phyloP scores from a whole-genome alignment of 169 alveolate species.

The Plasmodium gaboni region DNA sequence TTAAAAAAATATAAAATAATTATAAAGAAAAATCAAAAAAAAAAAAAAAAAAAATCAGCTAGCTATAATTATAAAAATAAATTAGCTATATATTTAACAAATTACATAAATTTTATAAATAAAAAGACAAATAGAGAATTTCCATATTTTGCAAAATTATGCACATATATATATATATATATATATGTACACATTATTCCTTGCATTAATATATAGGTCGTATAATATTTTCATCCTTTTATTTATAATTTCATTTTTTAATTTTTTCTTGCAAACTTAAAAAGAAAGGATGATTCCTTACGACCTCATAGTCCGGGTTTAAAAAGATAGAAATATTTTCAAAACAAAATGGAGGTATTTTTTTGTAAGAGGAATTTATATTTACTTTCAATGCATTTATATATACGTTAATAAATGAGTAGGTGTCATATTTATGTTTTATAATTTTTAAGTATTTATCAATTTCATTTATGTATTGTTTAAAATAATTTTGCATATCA shows the following conservation, averaged over 20 bases:
- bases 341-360: constrained; percentile 50
- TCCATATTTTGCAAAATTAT: too few species aligned
- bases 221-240: too few species aligned
- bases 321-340: constrained; percentile 55
- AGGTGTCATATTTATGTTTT: constrained; percentile 18
- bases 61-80: too few species aligned
- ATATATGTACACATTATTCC: too few species aligned
- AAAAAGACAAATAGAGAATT: too few species aligned
- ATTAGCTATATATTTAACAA: too few species aligned
- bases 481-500: constrained; percentile 36
- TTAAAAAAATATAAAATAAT: too few species aligned
- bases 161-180: too few species aligned
- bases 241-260: not conserved
- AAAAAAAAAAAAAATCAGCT: too few species aligned
- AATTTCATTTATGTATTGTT: constrained; percentile 36
- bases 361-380: constrained; percentile 32
- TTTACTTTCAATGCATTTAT: constrained; percentile 36
- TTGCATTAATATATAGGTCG: too few species aligned
- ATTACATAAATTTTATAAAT: too few species aligned
- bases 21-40: too few species aligned
- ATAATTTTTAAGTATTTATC: constrained; percentile 14
- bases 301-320: constrained; percentile 48
- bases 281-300: constrained; percentile 48
- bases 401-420: constrained; percentile 13
- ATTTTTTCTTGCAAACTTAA: constrained; percentile 56